Conservation (phyloP, 2,329 filamentous ascomycete species). For the Lachnellula willkommii region DNA sequence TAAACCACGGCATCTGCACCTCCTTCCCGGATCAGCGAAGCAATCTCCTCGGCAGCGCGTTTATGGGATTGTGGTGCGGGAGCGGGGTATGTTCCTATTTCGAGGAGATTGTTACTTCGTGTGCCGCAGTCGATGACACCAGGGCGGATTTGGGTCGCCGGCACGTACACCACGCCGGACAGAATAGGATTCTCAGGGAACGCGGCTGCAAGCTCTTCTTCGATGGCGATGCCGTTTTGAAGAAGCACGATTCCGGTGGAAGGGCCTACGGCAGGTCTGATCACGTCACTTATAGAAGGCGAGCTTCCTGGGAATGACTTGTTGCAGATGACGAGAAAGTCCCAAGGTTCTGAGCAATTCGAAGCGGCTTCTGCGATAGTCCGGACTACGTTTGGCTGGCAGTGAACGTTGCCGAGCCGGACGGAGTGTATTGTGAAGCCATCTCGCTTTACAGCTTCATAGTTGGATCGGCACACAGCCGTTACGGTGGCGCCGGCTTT, state of each 20-base stretch:
- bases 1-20: constrained; percentile 43
- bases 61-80: constrained; percentile 5
- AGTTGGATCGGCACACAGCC: constrained; percentile 32
- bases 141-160: constrained; percentile 44
- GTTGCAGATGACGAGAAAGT: constrained; percentile 20
- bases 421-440: constrained; percentile 21
- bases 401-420: constrained; percentile 12
- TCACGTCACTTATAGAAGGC: constrained; percentile 16
- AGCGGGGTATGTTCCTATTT: constrained; percentile 37
- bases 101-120: constrained; percentile 47
- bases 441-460: constrained; percentile 20
- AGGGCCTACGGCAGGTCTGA: constrained; percentile 33
- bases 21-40: constrained; percentile 32
- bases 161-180: constrained; percentile 48
- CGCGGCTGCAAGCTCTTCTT: constrained; percentile 44
- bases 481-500: constrained; percentile 25
- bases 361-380: constrained; percentile 14
- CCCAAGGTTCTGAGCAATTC: constrained; percentile 4
- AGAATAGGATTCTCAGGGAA: constrained; percentile 50
- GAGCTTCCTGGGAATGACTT: constrained; percentile 16
- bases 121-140: constrained; percentile 42
- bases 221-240: constrained; percentile 58
- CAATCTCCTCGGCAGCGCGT: constrained; percentile 7
- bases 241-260: constrained; percentile 52
- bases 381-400: constrained; percentile 15